Percentiles rank a stretch among this genome's conserved stretches.
These are phyloP conservation scores for Colletotrichum sublineola DNA, from an alignment of 2,329 filamentous ascomycete genomes.

Conservation along the genomic window DNA sequence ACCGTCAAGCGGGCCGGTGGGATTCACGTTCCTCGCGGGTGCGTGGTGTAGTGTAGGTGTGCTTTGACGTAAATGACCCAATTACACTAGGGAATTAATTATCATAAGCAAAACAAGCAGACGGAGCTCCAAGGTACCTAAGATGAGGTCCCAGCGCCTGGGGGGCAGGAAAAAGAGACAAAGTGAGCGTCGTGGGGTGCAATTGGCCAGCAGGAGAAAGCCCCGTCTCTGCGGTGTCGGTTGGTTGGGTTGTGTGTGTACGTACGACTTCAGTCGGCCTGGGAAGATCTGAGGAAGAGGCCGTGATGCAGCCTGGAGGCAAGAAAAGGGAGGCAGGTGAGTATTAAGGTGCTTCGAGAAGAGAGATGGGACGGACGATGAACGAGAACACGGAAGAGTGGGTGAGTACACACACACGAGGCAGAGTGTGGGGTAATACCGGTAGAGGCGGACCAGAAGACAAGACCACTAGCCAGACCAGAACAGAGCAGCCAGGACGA, in stretches of 20 bases:
- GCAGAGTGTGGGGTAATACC: conserved; percentile 35
- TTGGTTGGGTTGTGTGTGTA: background rate
- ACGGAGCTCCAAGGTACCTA: background rate
- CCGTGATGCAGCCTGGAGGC: too few relatives aligned
- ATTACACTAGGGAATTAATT: background rate
- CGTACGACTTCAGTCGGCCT: background rate
- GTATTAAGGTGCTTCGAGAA: background rate
- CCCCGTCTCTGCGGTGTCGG: background rate
- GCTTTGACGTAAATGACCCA: conserved; percentile 16
- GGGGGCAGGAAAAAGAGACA: background rate
- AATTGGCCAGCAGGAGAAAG: background rate
- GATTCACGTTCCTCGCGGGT: conserved; percentile 16
- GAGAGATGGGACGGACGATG: background rate
- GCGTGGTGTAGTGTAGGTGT: background rate
- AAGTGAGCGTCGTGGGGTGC: conserved; percentile 1
- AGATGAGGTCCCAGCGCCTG: background rate
- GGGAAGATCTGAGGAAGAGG: background rate
- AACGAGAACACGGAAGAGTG: background rate
- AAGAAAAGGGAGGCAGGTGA: background rate
- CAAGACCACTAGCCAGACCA: background rate
- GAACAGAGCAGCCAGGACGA: conserved; percentile 4
- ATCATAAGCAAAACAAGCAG: conserved; percentile 3
- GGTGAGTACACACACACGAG: conserved; percentile 17
- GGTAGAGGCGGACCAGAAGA: background rate
- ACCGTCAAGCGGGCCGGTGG: conserved; percentile 23